A percentile compares a stretch with the other conserved stretches of the same genome.
Conservation (phyloP, 495 filamentous ascomycete genomes). For the Acidiella bohemica region DNA sequence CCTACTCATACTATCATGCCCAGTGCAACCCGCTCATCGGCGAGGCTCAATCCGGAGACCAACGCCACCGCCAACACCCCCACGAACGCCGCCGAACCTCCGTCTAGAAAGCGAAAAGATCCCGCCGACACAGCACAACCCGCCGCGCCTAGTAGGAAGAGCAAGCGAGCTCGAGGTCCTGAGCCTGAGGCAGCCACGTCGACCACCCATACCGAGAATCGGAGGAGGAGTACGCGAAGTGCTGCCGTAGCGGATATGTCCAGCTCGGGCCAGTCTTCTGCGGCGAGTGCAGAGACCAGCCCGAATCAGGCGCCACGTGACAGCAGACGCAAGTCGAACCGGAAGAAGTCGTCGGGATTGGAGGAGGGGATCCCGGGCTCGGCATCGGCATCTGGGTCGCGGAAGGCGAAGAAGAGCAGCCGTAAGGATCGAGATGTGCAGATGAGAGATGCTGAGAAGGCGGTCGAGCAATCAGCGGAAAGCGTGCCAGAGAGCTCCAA, state of each 20-base stretch:
- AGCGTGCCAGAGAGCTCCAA: slow-evolving; percentile 31
- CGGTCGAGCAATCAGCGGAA: slow-evolving; percentile 24
- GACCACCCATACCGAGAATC: neutral
- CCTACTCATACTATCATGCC: too few species aligned
- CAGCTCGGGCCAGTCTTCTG: slow-evolving; percentile 35
- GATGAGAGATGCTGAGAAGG: slow-evolving; percentile 35
- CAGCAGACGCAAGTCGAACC: slow-evolving; percentile 51
- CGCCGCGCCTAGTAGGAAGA: neutral
- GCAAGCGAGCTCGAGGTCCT: neutral
- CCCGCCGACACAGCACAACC: slow-evolving; percentile 20
- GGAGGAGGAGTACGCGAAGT: slow-evolving; percentile 37
- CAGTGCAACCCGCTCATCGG: too few species aligned
- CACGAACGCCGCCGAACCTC: neutral
- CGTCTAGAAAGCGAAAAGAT: slow-evolving; percentile 2
- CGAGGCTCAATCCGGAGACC: too few species aligned
- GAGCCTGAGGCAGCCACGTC: neutral
- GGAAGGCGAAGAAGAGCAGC: slow-evolving; percentile 23
- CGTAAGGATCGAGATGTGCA: slow-evolving; percentile 40
- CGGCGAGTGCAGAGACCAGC: slow-evolving; percentile 28
- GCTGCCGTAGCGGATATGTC: slow-evolving; percentile 63
- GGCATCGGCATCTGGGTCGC: slow-evolving; percentile 27
- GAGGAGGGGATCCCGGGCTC: slow-evolving; percentile 28
- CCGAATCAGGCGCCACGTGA: slow-evolving; percentile 27
- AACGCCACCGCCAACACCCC: slow-evolving; percentile 2
- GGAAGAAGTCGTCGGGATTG: slow-evolving; percentile 49